phyloP scores from a whole-genome alignment of 2,329 filamentous ascomycete genomes.

The Ophiosphaerella korrae region DNA sequence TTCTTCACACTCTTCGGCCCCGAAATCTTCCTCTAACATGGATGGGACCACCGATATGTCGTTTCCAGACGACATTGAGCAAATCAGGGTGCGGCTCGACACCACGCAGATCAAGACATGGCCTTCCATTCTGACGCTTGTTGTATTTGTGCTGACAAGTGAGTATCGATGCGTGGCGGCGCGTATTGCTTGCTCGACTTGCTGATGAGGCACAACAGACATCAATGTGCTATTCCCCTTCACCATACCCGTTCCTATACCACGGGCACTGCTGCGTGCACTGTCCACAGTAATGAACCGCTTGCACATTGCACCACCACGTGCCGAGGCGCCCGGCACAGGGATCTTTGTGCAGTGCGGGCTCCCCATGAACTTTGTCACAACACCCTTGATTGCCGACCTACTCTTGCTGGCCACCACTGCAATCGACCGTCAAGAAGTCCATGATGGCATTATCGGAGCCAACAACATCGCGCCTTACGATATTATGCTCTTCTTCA shows the following conservation, averaged over 20 bases:
- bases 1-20: too few relatives aligned
- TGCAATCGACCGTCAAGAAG: conserved; percentile 70
- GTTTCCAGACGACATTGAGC: too few relatives aligned
- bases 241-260: conserved; percentile 66
- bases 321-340: conserved; percentile 34
- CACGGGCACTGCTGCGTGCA: conserved; percentile 55
- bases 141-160: conserved; percentile 74
- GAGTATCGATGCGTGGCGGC: conserved; percentile 45
- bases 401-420: conserved; percentile 72
- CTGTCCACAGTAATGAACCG: conserved; percentile 52
- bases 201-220: conserved; percentile 53
- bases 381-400: conserved; percentile 71
- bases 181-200: neutral
- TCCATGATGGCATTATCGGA: conserved; percentile 71
- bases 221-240: conserved; percentile 72
- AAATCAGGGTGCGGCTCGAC: conserved; percentile 40
- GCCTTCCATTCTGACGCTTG: conserved; percentile 72
- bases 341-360: conserved; percentile 54
- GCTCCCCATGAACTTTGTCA: conserved; percentile 73
- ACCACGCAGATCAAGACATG: conserved; percentile 65
- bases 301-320: conserved; percentile 57
- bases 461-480: conserved; percentile 69
- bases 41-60: too few relatives aligned
- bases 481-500: conserved; percentile 78
- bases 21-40: too few relatives aligned